A percentile compares a stretch with the other conserved stretches of the same genome.
Conservation (phyloP, 495 filamentous ascomycete genomes). For the Parathielavia hyrcaniae region DNA sequence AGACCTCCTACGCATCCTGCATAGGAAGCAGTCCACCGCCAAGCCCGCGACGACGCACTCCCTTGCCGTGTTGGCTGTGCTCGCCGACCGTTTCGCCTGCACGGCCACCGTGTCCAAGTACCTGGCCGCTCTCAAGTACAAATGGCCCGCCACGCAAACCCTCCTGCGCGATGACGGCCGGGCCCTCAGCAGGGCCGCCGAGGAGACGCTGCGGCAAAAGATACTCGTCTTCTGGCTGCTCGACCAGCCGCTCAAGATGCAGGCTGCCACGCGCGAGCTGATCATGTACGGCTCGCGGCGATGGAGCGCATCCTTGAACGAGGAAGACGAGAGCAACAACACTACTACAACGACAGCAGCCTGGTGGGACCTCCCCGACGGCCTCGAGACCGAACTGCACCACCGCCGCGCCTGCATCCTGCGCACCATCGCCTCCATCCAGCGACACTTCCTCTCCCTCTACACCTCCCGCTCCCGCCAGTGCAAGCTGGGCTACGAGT, state of each 20-base stretch:
- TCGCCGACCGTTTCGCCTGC: conserved; percentile 61
- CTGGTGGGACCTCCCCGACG: conserved; percentile 71
- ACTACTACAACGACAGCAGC: conserved; percentile 35
- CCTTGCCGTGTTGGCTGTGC: conserved; percentile 56
- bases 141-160: conserved; percentile 42
- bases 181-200: conserved; percentile 34
- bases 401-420: conserved; percentile 64
- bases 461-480: conserved; percentile 60
- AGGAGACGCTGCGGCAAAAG: conserved; percentile 57
- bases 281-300: conserved; percentile 58
- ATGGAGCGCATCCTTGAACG: conserved; percentile 48
- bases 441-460: conserved; percentile 61
- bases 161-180: conserved; percentile 38
- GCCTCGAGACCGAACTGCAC: conserved; percentile 71
- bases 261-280: conserved; percentile 51
- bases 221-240: conserved; percentile 56
- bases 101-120: conserved; percentile 42
- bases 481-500: conserved; percentile 72
- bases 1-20: conserved; percentile 54
- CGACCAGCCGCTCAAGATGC: conserved; percentile 48
- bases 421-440: conserved; percentile 69
- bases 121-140: conserved; percentile 41
- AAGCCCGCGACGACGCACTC: conserved; percentile 43
- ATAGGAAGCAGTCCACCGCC: conserved; percentile 37
- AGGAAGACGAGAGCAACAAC: conserved; percentile 31